These are phyloP conservation scores for Schizochytrium sp. DNA, from an alignment of 108 stramenopile genomes.

Conservation along the genomic window DNA sequence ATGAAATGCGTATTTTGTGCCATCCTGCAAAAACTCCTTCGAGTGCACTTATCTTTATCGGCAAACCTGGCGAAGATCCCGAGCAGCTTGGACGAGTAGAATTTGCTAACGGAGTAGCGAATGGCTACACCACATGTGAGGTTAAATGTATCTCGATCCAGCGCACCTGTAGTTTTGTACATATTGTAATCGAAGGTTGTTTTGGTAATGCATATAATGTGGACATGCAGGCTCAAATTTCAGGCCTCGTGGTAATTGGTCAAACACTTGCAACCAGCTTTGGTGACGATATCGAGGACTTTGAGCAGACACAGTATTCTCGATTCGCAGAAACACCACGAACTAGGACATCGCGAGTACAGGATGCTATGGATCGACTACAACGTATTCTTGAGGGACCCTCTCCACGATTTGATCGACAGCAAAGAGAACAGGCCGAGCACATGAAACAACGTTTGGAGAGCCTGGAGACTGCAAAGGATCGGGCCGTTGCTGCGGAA, in stretches of 20 bases:
- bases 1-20: slow-evolving; percentile 5
- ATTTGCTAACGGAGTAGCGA: slow-evolving; percentile 3
- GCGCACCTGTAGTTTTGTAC: neutral
- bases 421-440: slow-evolving; percentile 41
- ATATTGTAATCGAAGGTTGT: slow-evolving; percentile 2
- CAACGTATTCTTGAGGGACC: neutral
- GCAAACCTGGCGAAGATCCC: neutral
- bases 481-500: slow-evolving; percentile 39
- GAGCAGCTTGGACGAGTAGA: neutral
- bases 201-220: neutral
- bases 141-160: slow-evolving; percentile 19
- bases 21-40: slow-evolving; percentile 12
- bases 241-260: slow-evolving; percentile 2
- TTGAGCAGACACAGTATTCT: neutral
- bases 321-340: neutral
- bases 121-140: neutral
- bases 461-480: slow-evolving; percentile 31
- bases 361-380: neutral
- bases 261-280: neutral
- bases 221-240: neutral
- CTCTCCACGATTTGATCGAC: neutral
- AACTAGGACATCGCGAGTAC: neutral
- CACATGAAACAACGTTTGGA: slow-evolving; percentile 49
- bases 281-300: neutral
- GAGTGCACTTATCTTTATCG: neutral